Evolutionary conservation across 2,329 filamentous ascomycete species (phyloP).

Genomic region (Reticulascus tulasneorum): DNA sequence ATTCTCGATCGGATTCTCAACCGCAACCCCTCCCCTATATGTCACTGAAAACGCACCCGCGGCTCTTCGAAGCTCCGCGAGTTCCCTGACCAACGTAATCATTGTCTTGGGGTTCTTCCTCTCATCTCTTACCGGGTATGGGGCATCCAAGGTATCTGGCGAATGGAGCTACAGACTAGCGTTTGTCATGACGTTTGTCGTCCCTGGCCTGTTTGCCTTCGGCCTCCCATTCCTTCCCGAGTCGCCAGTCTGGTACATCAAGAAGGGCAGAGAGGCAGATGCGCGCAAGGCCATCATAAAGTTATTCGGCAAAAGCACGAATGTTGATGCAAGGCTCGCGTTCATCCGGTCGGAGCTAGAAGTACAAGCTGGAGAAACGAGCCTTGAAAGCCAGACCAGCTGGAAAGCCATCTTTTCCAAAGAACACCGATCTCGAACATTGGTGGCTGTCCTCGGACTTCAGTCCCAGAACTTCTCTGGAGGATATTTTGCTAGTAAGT

Average conservation of each 20-base stretch:
- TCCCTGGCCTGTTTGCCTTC: constrained; percentile 19
- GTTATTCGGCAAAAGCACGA: constrained; percentile 16
- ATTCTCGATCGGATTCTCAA: constrained; percentile 21
- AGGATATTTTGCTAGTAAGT: constrained; percentile 25
- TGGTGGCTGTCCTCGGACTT: constrained; percentile 21
- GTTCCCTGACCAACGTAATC: constrained; percentile 24
- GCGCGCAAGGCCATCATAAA: constrained; percentile 21
- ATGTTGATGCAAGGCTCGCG: constrained; percentile 18
- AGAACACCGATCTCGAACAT: constrained; percentile 20
- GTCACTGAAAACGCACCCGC: constrained; percentile 25
- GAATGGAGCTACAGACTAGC: constrained; percentile 22
- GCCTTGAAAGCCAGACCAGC: constrained; percentile 21
- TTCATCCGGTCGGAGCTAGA: constrained; percentile 24
- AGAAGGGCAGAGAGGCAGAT: constrained; percentile 22
- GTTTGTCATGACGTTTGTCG: constrained; percentile 24
- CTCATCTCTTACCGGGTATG: constrained; percentile 22
- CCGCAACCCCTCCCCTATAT: constrained; percentile 21
- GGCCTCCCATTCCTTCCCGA: constrained; percentile 22
- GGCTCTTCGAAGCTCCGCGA: constrained; percentile 20
- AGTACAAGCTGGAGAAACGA: constrained; percentile 17
- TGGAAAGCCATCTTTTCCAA: constrained; percentile 26
- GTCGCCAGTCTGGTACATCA: constrained; percentile 24
- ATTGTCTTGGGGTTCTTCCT: constrained; percentile 25
- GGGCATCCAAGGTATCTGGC: constrained; percentile 20
- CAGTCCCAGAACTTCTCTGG: constrained; percentile 25